phyloP scores from a whole-genome alignment of 2,329 filamentous ascomycete genomes.

The Lachnellula cervina region DNA sequence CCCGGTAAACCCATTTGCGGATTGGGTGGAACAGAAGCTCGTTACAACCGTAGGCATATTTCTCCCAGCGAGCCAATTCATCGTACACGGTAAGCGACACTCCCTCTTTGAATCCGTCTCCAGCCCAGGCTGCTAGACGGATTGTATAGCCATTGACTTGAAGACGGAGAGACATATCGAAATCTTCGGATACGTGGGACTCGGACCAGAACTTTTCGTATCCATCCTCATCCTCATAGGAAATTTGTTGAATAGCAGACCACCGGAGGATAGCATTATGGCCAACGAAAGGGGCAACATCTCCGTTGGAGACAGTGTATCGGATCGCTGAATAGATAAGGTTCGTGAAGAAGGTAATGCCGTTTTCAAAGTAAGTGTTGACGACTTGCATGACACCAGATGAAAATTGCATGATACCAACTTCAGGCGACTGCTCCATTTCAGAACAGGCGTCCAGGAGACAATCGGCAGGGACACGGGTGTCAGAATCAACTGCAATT shows the following conservation, averaged over 20 bases:
- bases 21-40: conserved; percentile 78
- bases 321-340: conserved; percentile 73
- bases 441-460: conserved; percentile 75
- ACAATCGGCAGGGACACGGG: conserved; percentile 71
- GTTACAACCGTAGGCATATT: conserved; percentile 80
- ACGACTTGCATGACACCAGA: conserved; percentile 77
- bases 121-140: conserved; percentile 67
- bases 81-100: conserved; percentile 82
- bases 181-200: conserved; percentile 74
- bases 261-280: conserved; percentile 74
- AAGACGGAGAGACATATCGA: conserved; percentile 74
- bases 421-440: conserved; percentile 74
- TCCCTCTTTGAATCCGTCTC: conserved; percentile 76
- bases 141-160: conserved; percentile 69
- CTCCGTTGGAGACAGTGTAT: conserved; percentile 71
- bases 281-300: conserved; percentile 75
- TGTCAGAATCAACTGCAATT: conserved; percentile 62
- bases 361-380: conserved; percentile 66
- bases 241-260: conserved; percentile 69
- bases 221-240: conserved; percentile 63
- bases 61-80: conserved; percentile 80
- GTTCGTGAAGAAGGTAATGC: conserved; percentile 68
- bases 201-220: conserved; percentile 81
- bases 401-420: conserved; percentile 73
- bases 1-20: conserved; percentile 64